Conservation (phyloP, 441 rosid species). For the Dalechampia spathulata region DNA sequence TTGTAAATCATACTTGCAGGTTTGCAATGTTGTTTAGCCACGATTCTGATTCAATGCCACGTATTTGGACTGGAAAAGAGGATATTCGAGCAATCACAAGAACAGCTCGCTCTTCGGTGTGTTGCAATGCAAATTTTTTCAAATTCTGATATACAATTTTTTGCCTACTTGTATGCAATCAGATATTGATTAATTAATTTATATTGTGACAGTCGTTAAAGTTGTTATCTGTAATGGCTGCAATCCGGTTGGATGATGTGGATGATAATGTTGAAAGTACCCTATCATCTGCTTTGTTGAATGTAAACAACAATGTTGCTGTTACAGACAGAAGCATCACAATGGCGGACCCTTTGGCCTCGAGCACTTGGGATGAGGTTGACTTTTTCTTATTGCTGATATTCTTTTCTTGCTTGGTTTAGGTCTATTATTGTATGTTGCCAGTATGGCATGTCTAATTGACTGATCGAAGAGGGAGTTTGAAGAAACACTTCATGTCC, state of each 20-base stretch:
- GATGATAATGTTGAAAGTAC: constrained; percentile 65
- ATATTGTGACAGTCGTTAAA: constrained; percentile 64
- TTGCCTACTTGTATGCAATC: background rate
- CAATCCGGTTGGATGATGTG: constrained; percentile 67
- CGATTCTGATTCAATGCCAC: constrained; percentile 99
- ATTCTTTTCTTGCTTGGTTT: constrained; percentile 2
- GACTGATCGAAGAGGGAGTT: background rate
- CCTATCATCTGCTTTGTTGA: constrained; percentile 52
- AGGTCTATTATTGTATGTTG: too few relatives aligned
- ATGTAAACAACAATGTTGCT: constrained; percentile 27
- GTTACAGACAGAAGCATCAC: constrained; percentile 46
- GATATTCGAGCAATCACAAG: constrained; percentile 94
- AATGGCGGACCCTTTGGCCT: constrained; percentile 70
- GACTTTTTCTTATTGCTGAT: constrained; percentile 9
- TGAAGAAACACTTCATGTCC: too few relatives aligned
- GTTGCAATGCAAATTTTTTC: constrained; percentile 18
- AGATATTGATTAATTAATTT: constrained; percentile 9
- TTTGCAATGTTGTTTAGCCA: constrained; percentile 85
- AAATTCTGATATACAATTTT: background rate
- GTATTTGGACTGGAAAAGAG: constrained; percentile 97
- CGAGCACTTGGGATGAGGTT: constrained; percentile 96
- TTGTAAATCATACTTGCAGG: constrained; percentile 34
- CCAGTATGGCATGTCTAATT: background rate
- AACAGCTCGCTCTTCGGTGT: constrained; percentile 87
- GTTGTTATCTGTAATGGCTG: constrained; percentile 86